Base-by-base conservation (phyloP, 2,329 filamentous ascomycete species). In the Nakataea oryzae region DNA sequence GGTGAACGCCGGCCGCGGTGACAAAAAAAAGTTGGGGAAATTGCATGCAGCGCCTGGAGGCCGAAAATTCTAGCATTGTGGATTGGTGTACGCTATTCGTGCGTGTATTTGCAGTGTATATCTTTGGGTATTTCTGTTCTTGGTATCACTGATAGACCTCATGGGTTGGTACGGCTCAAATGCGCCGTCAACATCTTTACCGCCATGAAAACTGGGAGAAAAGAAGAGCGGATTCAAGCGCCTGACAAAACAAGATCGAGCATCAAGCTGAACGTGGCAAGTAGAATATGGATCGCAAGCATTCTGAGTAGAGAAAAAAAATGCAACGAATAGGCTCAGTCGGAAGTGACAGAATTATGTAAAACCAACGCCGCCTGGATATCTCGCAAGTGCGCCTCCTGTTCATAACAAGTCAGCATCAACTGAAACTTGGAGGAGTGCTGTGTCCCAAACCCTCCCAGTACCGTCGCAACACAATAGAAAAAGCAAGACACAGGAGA, bases 1-100 rank as follows among this genome's bases (percentile, higher is more conserved):
- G 83, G 83, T 86, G 41, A 66, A 58, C 60, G 29, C 55, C 55
- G 54, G 56, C 41, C 56, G 55, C 14, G 6, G 14, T 34, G 50
- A 59, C 21, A 55, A 54, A 34, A 29, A 14, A 30, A 11, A 29
- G 14, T 58, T 73, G 69, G 12, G 27, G 11, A 59, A 5, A n/a
- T 11, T 8, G 32, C 30, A 59, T 26, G 32, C 17, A 2, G 29
- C 8, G 8, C 50, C 28, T 8, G 29, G 54, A 24, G 29, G 28
- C 21, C 1, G 41, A 50, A n/a, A 50, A n/a, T 2, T 4, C 41
- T 50, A 50, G 41, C 41, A 50, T 50, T 50, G n/a, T 8, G 1
- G 6, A 50, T 50, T n/a, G 41, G 41, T 21, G 41, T 21, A 50
- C 21, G 21, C 17, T 9, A 21, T 50, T 50, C 11, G 21, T 21